Base-by-base conservation (phyloP, 2,329 filamentous ascomycete species). In the Sphaerulina musiva region DNA sequence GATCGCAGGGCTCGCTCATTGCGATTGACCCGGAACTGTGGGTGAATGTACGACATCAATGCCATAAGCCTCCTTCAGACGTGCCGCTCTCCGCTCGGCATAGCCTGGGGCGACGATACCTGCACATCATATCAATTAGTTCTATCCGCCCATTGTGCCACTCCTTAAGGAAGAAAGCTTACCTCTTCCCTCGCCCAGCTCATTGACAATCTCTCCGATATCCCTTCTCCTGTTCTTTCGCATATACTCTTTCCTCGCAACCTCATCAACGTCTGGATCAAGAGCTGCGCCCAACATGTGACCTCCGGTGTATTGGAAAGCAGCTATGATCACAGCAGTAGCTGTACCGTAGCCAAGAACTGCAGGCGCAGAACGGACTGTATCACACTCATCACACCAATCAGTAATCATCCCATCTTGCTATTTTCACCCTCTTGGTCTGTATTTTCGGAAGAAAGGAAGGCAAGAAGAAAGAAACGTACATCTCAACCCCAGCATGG, bases 171-270 rank as follows among this genome's bases (percentile, higher is more conserved):
- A 20, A 29, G 26, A 29, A 47, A 50, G 59, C 73, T 67, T 80
- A 92, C 89, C 89, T 81, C 90, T 82, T 62, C 89, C 89, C 77
- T 96, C 91, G 50, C 90, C 91, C 65, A 95, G 68, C 67, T 92
- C 81, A 23, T 82, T 80, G 61, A 95, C 76, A 2, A 88, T 95
- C 76, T 95, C 85, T 69, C 89, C 85, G 48, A 83, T 77, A 26
- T 89, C 86, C 68, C 84, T 76, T 70, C 89, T 81, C 71, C 85
- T 85, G 68, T 84, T 84, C 75, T 80, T 85, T 69, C 89, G 81
- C 69, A 91, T 59, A 59, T 77, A 78, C 70, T 92, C 84, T 74
- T 90, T 90, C 70, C 83, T 80, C 65, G 84, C 85, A 58, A 86
- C 89, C 70, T 92, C 87, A 63, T 86, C 83, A 40, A 85, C 79